phyloP scores from a whole-genome alignment of 148 eudicot genomes.

The Dysphania ambrosioides region DNA sequence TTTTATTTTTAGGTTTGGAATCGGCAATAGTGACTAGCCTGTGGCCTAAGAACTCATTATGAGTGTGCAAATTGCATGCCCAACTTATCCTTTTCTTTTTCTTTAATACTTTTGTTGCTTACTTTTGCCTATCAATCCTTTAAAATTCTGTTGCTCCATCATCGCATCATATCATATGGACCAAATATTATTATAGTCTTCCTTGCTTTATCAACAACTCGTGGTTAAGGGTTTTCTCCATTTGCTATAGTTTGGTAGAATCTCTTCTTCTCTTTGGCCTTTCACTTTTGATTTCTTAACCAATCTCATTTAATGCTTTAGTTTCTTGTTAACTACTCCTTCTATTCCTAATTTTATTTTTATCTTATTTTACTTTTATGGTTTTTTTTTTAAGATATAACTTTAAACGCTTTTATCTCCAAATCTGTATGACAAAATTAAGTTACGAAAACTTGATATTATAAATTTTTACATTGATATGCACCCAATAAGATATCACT shows the following conservation, averaged over 20 bases:
- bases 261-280: neutral
- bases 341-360: too few relatives aligned
- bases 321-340: too few relatives aligned
- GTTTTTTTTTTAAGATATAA: too few relatives aligned
- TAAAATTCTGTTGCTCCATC: constrained; percentile 17
- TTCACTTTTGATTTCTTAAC: neutral
- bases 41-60: constrained; percentile 5
- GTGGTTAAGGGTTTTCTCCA: neutral
- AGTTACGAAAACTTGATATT: too few relatives aligned
- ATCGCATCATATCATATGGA: neutral
- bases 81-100: constrained; percentile 8
- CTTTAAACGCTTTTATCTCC: too few relatives aligned
- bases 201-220: constrained; percentile 9
- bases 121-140: constrained; percentile 9
- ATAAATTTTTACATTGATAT: too few relatives aligned
- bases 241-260: neutral
- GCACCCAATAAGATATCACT: too few relatives aligned
- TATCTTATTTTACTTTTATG: too few relatives aligned
- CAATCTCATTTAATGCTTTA: neutral
- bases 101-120: neutral
- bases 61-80: constrained; percentile 16
- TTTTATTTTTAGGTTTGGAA: neutral
- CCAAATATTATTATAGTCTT: neutral
- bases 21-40: constrained; percentile 21
- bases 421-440: too few relatives aligned